phyloP scores from a whole-genome alignment of 371 early-diverging fungal species.

The Apophysomyces elegans region DNA sequence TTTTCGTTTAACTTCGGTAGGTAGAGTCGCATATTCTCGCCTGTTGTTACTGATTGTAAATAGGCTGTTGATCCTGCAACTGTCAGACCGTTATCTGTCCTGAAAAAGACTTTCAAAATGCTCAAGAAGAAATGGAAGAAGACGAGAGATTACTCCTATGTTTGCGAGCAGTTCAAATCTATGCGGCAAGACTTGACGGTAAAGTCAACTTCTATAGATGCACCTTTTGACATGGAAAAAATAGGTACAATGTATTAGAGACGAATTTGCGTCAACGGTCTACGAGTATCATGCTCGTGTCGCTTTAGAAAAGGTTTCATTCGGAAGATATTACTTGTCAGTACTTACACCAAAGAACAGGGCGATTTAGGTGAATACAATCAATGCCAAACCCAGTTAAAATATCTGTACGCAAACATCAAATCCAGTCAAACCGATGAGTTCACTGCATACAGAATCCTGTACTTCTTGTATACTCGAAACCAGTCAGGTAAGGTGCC shows the following conservation, averaged over 20 bases:
- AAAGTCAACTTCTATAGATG: conserved; percentile 11
- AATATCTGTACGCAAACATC: conserved; percentile 75
- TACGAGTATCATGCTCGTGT: conserved; percentile 95
- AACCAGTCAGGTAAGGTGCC: conserved; percentile 72
- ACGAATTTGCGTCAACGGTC: conserved; percentile 90
- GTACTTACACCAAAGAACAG: conserved; percentile 35
- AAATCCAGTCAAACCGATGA: conserved; percentile 78
- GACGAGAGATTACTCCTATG: conserved; percentile 79
- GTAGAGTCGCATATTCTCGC: not conserved
- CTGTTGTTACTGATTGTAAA: not conserved
- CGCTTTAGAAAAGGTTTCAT: conserved; percentile 83
- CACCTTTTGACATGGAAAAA: not conserved
- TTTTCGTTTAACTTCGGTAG: conserved; percentile 81
- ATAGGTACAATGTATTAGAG: conserved; percentile 87
- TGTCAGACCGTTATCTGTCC: conserved; percentile 77
- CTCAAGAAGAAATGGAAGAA: conserved; percentile 75
- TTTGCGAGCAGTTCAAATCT: conserved; percentile 91
- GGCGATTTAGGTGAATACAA: conserved; percentile 96
- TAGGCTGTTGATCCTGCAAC: conserved; percentile 87
- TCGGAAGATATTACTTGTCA: not conserved
- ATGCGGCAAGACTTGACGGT: conserved; percentile 90
- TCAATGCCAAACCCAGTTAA: conserved; percentile 94
- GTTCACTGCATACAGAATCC: conserved; percentile 89
- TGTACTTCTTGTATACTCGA: conserved; percentile 88
- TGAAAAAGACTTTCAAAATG: conserved; percentile 70